Evolutionary conservation across 2,329 filamentous ascomycete genomes (phyloP).

Genomic region (Xylaria sp.): DNA sequence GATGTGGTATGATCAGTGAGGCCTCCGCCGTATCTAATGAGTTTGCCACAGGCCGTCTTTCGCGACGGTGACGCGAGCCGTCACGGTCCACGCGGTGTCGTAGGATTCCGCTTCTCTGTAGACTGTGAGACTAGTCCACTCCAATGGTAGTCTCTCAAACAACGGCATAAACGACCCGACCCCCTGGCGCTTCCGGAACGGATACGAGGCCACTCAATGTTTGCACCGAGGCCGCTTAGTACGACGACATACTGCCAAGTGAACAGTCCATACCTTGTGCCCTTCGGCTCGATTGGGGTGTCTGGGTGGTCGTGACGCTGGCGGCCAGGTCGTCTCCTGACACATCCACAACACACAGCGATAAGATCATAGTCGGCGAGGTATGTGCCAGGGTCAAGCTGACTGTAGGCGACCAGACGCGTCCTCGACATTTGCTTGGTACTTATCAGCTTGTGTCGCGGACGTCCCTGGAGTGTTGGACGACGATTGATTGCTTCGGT

Average conservation of each 20-base stretch:
- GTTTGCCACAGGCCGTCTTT: background rate
- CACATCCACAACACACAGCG: background rate
- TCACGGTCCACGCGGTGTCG: background rate
- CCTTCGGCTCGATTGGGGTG: background rate
- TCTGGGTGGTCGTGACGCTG: constrained; percentile 9
- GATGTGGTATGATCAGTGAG: background rate
- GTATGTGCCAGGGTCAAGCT: background rate
- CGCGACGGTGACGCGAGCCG: background rate
- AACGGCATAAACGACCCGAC: too few species aligned
- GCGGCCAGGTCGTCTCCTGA: constrained; percentile 1
- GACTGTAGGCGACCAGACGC: constrained; percentile 21
- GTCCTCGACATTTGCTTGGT: background rate
- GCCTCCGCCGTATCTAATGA: background rate
- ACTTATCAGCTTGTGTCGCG: background rate
- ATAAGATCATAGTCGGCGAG: background rate
- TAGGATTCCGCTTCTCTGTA: background rate
- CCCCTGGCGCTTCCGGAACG: background rate
- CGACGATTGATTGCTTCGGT: background rate
- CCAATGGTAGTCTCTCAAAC: too few species aligned
- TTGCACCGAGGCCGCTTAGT: background rate
- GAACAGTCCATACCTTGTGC: background rate
- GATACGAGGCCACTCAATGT: background rate
- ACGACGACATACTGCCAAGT: background rate
- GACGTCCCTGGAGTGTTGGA: background rate
- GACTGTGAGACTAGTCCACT: background rate